Base-by-base conservation (phyloP, 768 basidiomycete species). In the Mycena metata region DNA sequence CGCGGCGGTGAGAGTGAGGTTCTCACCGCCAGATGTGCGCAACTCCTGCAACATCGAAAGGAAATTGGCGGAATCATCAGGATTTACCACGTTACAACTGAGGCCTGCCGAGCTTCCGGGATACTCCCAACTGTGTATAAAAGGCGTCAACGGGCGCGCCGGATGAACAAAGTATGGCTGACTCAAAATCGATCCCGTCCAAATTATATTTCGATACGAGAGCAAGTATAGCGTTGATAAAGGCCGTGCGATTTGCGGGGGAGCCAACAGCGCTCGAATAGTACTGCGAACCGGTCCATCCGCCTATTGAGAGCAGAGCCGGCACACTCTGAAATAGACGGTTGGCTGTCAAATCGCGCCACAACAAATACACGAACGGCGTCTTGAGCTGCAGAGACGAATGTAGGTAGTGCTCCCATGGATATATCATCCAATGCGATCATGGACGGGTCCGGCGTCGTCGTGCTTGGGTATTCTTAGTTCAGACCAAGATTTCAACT, bases 41-140 rank as follows among this genome's bases (percentile, higher is more conserved):
- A 96, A 85, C 70, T 89, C 85, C 72, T 90, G 85, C 35, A 97
- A 84, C 84, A 96, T 93, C 15, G 83, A 73, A 46, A 96, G 86
- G 80, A 92, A 91, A 79, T 98, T 96, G 69, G 85, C 83, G 0
- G 91, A 90, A 78, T 98, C 96, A 59, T 85, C 73, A 5, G 84
- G 69, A 24, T 87, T 86, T 51, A 89, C 78, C 8, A 77, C 77
- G 80, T 97, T 97, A 75, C 93, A 93, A 9, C 86, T 84, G 21
- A 92, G 85, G 17, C 94, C 95, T 50, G 81, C 81, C 13, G 39
- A 39, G 39, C 80, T 80, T 43, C 84, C 88, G 42, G 95, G 96
- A 76, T 94, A 97, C 77, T 96, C 95, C 95, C 94, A 96, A 75
- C 93, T 93, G 67, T 93, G 67, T 61, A 51, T 9, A 23, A 10